Evolutionary conservation across 805 yeast genomes (phyloP), one percentile per base, ranked within the genome.

Genomic region (Candida sithepensis): DNA sequence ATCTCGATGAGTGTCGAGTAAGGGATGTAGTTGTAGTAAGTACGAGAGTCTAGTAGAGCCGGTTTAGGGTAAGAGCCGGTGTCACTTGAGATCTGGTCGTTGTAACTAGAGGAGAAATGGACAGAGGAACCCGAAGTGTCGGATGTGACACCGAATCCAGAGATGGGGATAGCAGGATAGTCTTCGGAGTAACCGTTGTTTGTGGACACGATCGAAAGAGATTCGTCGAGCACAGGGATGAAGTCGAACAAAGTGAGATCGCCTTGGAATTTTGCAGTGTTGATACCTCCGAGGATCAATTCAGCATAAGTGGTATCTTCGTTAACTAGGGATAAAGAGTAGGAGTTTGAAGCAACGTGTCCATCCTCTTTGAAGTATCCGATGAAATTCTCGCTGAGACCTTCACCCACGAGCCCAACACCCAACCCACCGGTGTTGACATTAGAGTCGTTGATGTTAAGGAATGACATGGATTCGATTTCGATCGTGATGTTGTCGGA

Each of bases 211-310:
- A 50, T 21, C 1, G 39, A 10, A 1, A 23, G 28, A 9, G 50
- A 42, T 42, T 55, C 48, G 47, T 64, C 66, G 2, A 32, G 5
- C 5, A 67, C 69, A 8, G 85, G 79, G 2, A 83, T 59, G 55
- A 75, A 74, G 36, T 77, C 72, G 54, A 74, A 84, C 38, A 66
- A 61, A 22, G 72, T 74, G 14, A 84, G 60, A 28, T 72, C 69
- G 1, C 82, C 86, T 6, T 55, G 54, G 49, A 61, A 77, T 41
- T 71, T 69, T 24, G 67, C 61, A 9, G 70, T 65, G 56, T 82
- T 79, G 3, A 85, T 77, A 3, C 78, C 81, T 10, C 94, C 91
- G 2, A 84, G 67, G 7, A 82, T 59, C 12, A 85, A 48, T 39
- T 58, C 59, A 9, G 77, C 73, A 23, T 58, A 43, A 20, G 58